Evolutionary conservation across 1,284 basidiomycete genomes (phyloP).

Genomic region (Austropuccinia psidii): DNA sequence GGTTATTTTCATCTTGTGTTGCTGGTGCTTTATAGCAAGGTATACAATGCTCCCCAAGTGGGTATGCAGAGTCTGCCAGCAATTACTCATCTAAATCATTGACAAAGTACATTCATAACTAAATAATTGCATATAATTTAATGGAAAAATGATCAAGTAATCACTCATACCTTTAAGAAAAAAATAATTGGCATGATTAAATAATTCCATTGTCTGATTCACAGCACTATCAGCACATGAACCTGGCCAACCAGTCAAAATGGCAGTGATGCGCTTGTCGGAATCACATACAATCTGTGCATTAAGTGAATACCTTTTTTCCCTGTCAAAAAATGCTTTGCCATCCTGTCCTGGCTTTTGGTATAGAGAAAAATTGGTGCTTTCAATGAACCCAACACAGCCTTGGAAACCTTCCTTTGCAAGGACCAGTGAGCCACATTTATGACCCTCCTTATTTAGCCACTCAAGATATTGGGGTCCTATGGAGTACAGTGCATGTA

Average conservation of each 20-base stretch:
- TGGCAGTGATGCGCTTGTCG: constrained; percentile 1
- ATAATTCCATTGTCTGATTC: background rate
- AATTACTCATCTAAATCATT: constrained; percentile 16
- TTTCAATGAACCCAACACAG: constrained; percentile 15
- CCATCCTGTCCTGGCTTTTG: background rate
- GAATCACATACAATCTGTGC: constrained; percentile 14
- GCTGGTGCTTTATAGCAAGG: constrained; percentile 17
- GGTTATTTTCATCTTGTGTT: background rate
- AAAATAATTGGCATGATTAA: background rate
- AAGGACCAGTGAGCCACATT: background rate
- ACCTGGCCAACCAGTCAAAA: constrained; percentile 14
- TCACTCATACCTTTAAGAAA: no score
- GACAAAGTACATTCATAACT: no score
- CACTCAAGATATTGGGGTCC: background rate
- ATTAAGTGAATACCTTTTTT: constrained; percentile 17
- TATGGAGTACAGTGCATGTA: background rate
- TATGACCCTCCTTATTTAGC: background rate
- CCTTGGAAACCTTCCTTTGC: background rate
- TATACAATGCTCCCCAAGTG: background rate
- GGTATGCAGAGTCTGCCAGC: constrained; percentile 5
- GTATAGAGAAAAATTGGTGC: background rate
- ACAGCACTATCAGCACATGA: background rate
- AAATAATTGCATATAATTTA: no score
- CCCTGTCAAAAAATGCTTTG: background rate
- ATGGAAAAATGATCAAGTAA: background rate